Percentiles rank a stretch among this genome's conserved stretches.
Conservation (phyloP, 2,329 filamentous ascomycete genomes). For the Fusarium secorum region DNA sequence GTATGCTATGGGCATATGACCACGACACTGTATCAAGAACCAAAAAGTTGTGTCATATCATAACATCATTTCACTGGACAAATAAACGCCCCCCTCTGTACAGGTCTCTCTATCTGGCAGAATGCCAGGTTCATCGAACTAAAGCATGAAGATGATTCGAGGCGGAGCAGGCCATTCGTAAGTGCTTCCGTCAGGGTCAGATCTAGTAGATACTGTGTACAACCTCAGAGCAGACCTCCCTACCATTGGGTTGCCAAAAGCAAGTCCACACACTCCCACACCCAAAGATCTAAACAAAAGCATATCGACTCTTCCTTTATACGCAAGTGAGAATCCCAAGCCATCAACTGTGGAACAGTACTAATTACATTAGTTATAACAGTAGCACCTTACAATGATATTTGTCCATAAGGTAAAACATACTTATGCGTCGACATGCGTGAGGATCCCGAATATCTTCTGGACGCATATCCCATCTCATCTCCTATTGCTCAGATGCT, state of each 20-base stretch:
- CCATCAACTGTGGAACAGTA: too few species aligned
- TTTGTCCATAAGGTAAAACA: too few species aligned
- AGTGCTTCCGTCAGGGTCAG: neutral
- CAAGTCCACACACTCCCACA: too few species aligned
- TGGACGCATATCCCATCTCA: neutral
- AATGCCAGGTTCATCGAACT: neutral
- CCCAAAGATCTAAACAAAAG: too few species aligned
- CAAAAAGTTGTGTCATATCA: neutral
- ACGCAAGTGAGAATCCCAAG: too few species aligned
- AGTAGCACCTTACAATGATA: too few species aligned
- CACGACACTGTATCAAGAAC: neutral
- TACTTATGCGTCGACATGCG: neutral
- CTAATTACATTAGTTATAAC: too few species aligned
- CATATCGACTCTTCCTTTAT: too few species aligned
- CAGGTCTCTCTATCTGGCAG: neutral
- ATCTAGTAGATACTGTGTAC: neutral
- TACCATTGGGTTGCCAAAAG: too few species aligned
- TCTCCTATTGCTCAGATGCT: too few species aligned
- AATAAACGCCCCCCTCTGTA: too few species aligned
- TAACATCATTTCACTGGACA: too few species aligned
- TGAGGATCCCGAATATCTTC: neutral
- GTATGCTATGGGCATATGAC: neutral
- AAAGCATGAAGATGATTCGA: neutral
- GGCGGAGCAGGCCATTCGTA: neutral
- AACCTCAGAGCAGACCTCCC: neutral